Evolutionary conservation across 768 basidiomycete species (phyloP), one percentile per base, ranked within the genome.

Genomic region (Pisolithus marmoratus): DNA sequence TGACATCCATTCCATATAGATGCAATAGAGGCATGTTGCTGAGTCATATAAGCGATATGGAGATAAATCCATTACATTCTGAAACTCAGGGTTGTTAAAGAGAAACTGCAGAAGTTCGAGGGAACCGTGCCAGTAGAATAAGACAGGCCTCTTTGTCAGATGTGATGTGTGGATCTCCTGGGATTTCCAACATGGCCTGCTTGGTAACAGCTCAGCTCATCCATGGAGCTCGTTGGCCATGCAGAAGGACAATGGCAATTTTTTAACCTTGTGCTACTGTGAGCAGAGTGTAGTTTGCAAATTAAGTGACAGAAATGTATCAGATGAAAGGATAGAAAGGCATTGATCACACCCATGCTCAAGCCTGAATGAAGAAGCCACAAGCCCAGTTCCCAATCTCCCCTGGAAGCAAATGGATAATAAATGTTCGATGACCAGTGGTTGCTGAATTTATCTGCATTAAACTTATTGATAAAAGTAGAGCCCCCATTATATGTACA

Each of bases 331-430:
- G 52, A 50, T 24, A 72, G 46, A 36, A 71, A 65, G 15, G 61
- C 50, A 27, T 67, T 54, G 9, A 69, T 64, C 5, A 52, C 55
- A 11, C 54, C 50, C 65, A 69, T 64, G 37, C 65, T 70, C 38
- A 72, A 50, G 19, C 54, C 42, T 5, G 64, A 67, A 4, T 48
- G 51, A 17, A 64, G 49, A 0, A 71, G 58, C 53, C 63, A 71
- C 5, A 54, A 60, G 8, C 58, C 67, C 4, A 70, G 31, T 54
- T 71, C 59, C 70, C 70, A 72, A 46, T 73, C 70, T 1, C 50
- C 52, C 15, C 56, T 50, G 12, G 59, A 61, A 7, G 59, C 53
- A 53, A 68, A 73, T 15, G 67, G 71, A 46, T 68, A 72, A 47
- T 62, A 70, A 0, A 62, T 41, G 44, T 69, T 70, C 1, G 54